Percentiles rank a stretch among this genome's conserved stretches.
Evolutionary conservation across 345 rosid genomes (phyloP).

Genomic region (Lepidium sativum): DNA sequence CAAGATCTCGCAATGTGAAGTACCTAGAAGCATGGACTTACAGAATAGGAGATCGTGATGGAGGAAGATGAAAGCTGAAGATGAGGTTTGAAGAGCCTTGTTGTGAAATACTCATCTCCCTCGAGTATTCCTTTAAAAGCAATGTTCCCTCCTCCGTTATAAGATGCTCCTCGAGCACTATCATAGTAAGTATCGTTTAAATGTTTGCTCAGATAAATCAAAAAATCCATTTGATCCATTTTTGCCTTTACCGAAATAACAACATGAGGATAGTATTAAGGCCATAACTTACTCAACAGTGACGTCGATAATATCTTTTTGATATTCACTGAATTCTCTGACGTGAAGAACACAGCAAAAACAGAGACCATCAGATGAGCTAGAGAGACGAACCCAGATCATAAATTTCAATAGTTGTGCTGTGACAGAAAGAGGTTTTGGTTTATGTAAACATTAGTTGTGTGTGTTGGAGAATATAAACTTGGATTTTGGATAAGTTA

Average conservation of each 20-base stretch:
- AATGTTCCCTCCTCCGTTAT: conserved; percentile 68
- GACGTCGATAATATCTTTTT: conserved; percentile 38
- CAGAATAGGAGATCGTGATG: conserved; percentile 55
- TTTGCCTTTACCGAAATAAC: neutral
- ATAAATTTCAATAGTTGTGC: neutral
- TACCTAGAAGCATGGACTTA: conserved; percentile 30
- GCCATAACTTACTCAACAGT: conserved; percentile 52
- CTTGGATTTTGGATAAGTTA: no score
- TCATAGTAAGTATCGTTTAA: neutral
- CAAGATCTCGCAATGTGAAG: neutral
- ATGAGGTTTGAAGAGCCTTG: conserved; percentile 56
- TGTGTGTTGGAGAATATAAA: no score
- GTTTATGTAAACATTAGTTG: neutral
- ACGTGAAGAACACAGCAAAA: conserved; percentile 9
- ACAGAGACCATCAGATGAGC: neutral
- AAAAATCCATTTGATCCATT: neutral
- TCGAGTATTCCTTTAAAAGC: conserved; percentile 62
- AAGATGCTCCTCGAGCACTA: conserved; percentile 57
- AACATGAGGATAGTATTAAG: neutral
- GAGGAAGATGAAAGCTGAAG: conserved; percentile 41
- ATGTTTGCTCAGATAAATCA: neutral
- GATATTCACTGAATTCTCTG: conserved; percentile 45
- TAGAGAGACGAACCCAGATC: neutral
- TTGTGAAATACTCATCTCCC: conserved; percentile 31
- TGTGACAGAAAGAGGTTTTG: neutral